Percentiles rank a stretch among this genome's conserved stretches.
Conservation (phyloP, 305 asterid genomes). For the Lippia alba region DNA sequence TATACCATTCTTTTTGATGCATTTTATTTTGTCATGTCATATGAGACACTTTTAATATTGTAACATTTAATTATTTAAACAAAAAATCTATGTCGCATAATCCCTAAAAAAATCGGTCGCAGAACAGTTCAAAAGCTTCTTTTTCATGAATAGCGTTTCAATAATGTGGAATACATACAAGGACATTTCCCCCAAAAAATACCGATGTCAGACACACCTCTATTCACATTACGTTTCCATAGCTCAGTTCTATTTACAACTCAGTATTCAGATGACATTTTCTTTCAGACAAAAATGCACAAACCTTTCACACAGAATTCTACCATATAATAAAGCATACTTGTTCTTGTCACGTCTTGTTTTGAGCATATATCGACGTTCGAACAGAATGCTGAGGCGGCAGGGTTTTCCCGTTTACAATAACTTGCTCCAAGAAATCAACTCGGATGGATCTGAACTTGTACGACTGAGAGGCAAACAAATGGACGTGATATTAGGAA, state of each 20-base stretch:
- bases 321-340: conserved; percentile 17
- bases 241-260: conserved; percentile 26
- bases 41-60: too few relatives aligned
- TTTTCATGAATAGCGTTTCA: too few relatives aligned
- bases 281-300: conserved; percentile 10
- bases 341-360: conserved; percentile 58
- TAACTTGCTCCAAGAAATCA: conserved; percentile 85
- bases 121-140: conserved; percentile 13
- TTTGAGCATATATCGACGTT: conserved; percentile 79
- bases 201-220: neutral
- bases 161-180: conserved; percentile 10
- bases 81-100: too few relatives aligned
- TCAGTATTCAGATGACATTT: conserved; percentile 9
- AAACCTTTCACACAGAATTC: conserved; percentile 9
- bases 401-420: conserved; percentile 77
- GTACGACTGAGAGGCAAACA: conserved; percentile 47
- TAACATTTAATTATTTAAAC: too few relatives aligned
- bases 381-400: conserved; percentile 57
- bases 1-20: too few relatives aligned
- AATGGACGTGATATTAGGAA: neutral
- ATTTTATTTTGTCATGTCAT: too few relatives aligned
- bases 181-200: conserved; percentile 5
- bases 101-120: neutral
- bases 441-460: conserved; percentile 86
- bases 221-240: conserved; percentile 26